Percentiles rank a stretch among this genome's conserved stretches.
Evolutionary conservation across 2,329 filamentous ascomycete genomes (phyloP).

Genomic region (Nemania abortiva): DNA sequence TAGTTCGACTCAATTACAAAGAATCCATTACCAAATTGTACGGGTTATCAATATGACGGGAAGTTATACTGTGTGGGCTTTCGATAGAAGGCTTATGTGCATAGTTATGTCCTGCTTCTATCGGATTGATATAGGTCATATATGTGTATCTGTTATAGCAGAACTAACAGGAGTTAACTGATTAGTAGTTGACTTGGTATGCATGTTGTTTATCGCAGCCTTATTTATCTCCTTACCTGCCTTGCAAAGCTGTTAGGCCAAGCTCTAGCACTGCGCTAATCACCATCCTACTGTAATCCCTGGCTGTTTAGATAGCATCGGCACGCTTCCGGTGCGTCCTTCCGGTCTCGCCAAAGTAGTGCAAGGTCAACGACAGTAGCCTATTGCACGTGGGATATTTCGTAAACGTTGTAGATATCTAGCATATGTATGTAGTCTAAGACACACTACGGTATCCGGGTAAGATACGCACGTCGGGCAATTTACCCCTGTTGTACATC

Average conservation of each 20-base stretch:
- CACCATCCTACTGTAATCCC: slow-evolving; percentile 13
- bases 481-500: slow-evolving; percentile 31
- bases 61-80: no score
- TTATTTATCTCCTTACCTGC: background rate
- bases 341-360: slow-evolving; percentile 31
- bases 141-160: no score
- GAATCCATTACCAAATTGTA: no score
- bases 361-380: slow-evolving; percentile 23
- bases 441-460: background rate
- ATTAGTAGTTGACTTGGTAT: no score
- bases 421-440: background rate
- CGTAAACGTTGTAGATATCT: background rate
- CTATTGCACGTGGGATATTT: background rate
- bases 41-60: no score
- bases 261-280: no score
- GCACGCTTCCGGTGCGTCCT: background rate
- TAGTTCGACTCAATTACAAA: no score
- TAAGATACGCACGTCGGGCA: background rate
- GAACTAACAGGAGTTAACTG: no score
- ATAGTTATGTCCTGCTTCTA: no score
- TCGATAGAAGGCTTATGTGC: no score
- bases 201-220: no score
- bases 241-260: background rate
- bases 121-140: no score
- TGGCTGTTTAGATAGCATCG: slow-evolving; percentile 23